Conservation (phyloP, 2,329 filamentous ascomycete species). For the Fusarium graminum region DNA sequence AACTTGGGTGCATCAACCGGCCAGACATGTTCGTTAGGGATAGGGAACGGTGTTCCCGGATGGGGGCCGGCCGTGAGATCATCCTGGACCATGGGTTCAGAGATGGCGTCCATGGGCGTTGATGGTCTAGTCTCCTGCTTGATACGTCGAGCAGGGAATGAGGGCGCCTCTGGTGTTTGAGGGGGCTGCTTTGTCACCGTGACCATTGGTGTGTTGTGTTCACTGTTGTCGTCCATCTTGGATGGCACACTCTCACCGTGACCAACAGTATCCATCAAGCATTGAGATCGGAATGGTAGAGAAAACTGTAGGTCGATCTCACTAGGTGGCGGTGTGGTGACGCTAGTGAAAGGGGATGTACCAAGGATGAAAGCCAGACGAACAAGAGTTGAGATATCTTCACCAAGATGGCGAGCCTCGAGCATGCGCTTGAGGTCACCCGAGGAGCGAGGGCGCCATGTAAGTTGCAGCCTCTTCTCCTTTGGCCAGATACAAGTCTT, state of each 20-base stretch:
- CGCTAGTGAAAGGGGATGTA: constrained; percentile 56
- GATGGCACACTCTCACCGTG: constrained; percentile 44
- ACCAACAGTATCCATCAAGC: constrained; percentile 53
- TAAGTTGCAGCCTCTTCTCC: constrained; percentile 57
- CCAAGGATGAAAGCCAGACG: constrained; percentile 60
- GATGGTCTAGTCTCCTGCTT: constrained; percentile 55
- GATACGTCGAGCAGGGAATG: constrained; percentile 52
- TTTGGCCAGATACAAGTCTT: constrained; percentile 62
- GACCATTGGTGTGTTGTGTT: constrained; percentile 48
- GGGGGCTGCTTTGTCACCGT: constrained; percentile 49
- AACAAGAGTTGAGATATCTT: constrained; percentile 58
- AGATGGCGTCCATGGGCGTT: constrained; percentile 52
- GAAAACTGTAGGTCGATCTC: constrained; percentile 58
- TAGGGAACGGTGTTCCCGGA: constrained; percentile 58
- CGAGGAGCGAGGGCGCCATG: constrained; percentile 58
- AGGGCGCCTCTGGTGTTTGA: constrained; percentile 48
- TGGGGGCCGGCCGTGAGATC: constrained; percentile 55
- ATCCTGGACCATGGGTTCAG: constrained; percentile 53
- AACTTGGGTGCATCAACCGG: constrained; percentile 57
- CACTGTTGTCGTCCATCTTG: constrained; percentile 47
- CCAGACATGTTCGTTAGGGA: constrained; percentile 56
- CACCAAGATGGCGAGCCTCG: constrained; percentile 59
- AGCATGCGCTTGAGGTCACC: constrained; percentile 61
- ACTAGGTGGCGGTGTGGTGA: constrained; percentile 54
- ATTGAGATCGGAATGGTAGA: constrained; percentile 55